phyloP scores from a whole-genome alignment of 495 filamentous ascomycete species.

The Platismatia glauca region DNA sequence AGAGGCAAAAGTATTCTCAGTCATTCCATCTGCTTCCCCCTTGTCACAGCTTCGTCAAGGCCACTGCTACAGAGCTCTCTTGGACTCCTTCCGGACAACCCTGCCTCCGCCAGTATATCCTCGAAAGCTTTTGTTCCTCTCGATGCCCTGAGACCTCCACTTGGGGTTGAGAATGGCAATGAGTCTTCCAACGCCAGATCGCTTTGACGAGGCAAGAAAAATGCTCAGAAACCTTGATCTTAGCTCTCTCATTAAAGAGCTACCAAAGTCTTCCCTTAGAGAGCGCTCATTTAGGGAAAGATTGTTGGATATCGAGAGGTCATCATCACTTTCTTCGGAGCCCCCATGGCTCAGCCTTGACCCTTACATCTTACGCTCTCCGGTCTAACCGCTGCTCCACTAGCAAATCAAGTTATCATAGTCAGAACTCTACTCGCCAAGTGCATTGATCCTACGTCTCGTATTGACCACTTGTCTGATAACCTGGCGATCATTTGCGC shows the following conservation, averaged over 20 bases:
- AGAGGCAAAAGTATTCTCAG: background rate
- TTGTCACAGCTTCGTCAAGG: background rate
- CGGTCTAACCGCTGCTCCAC: background rate
- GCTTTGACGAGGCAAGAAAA: background rate
- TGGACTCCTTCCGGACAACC: background rate
- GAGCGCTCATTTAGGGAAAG: background rate
- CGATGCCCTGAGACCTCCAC: background rate
- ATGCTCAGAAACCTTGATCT: background rate
- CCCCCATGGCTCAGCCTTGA: background rate
- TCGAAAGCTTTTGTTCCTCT: background rate
- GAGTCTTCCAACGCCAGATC: background rate
- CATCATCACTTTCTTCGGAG: background rate
- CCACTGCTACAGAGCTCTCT: background rate
- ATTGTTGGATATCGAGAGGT: background rate
- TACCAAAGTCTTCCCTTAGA: background rate
- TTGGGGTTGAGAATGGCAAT: background rate
- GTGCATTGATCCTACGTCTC: background rate
- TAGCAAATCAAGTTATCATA: background rate
- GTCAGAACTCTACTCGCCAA: background rate
- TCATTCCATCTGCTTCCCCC: slow-evolving; percentile 1
- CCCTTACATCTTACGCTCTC: background rate
- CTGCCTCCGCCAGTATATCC: background rate
- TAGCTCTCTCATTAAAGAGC: background rate
- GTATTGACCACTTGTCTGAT: background rate
- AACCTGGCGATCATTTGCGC: background rate